Conservation (phyloP, 2,329 filamentous ascomycete genomes). For the Alternaria postmessia region DNA sequence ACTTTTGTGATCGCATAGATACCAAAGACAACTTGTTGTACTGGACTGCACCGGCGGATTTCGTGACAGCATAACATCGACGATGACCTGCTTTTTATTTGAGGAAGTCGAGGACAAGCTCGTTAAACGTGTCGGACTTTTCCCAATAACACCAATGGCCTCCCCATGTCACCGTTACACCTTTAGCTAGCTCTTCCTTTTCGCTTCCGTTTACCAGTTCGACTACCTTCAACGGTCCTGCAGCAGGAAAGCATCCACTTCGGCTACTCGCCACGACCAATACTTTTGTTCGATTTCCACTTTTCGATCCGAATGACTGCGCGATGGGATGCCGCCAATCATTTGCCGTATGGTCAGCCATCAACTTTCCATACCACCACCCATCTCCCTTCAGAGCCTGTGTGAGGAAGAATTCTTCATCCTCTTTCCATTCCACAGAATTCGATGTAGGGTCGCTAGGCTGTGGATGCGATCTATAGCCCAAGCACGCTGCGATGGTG, state of each 20-base stretch:
- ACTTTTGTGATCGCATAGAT: neutral
- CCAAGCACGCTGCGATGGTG: conserved; percentile 35
- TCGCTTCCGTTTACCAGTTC: conserved; percentile 28
- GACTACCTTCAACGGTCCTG: conserved; percentile 34
- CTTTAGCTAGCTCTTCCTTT: conserved; percentile 20
- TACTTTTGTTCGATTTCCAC: conserved; percentile 25
- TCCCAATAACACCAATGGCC: conserved; percentile 47
- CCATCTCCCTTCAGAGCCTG: conserved; percentile 36
- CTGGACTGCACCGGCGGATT: neutral
- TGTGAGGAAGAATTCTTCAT: conserved; percentile 35
- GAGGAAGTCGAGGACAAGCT: conserved; percentile 27
- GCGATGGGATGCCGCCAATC: conserved; percentile 37
- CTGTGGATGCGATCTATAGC: conserved; percentile 32
- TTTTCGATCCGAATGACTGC: conserved; percentile 27
- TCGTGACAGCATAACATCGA: neutral
- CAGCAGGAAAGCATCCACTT: conserved; percentile 41
- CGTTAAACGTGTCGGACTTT: conserved; percentile 35
- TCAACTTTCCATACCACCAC: conserved; percentile 41
- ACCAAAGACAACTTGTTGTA: neutral
- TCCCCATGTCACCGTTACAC: conserved; percentile 34
- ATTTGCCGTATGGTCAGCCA: conserved; percentile 41
- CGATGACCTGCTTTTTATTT: neutral
- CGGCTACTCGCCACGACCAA: conserved; percentile 37
- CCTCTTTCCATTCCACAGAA: conserved; percentile 26
- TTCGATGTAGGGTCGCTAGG: conserved; percentile 19